Conservation (phyloP, 2,329 filamentous ascomycete genomes). For the Corynespora cassiicola region DNA sequence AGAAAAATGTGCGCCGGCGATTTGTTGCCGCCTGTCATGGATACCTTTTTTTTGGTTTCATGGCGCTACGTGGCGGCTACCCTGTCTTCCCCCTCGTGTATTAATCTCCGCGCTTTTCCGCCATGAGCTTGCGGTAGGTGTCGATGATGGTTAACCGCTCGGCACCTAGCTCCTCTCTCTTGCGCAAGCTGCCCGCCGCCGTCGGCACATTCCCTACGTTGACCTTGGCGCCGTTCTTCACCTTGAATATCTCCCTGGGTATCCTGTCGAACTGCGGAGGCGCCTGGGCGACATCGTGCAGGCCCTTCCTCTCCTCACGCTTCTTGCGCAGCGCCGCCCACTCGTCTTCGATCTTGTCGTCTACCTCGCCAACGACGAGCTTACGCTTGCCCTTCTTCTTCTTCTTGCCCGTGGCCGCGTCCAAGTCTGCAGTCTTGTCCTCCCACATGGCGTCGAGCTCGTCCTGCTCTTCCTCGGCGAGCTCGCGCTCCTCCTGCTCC, state of each 20-base stretch:
- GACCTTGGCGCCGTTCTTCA: conserved; percentile 69
- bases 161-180: conserved; percentile 74
- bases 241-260: conserved; percentile 68
- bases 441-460: conserved; percentile 68
- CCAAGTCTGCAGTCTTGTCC: conserved; percentile 68
- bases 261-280: conserved; percentile 75
- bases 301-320: conserved; percentile 60
- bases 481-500: conserved; percentile 77
- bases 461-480: conserved; percentile 68
- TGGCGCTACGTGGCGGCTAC: no score
- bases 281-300: conserved; percentile 71
- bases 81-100: no score
- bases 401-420: conserved; percentile 56
- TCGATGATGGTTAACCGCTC: conserved; percentile 75
- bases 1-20: no score
- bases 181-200: conserved; percentile 72
- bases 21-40: no score
- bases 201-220: conserved; percentile 74
- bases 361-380: conserved; percentile 57
- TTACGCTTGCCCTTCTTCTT: conserved; percentile 58
- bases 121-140: conserved; percentile 74
- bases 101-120: conserved; percentile 28
- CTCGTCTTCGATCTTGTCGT: conserved; percentile 72
- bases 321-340: conserved; percentile 74
- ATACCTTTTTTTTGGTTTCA: no score